Evolutionary conservation across 2,329 filamentous ascomycete species (phyloP).

Genomic region (Penicillium brevicompactum): DNA sequence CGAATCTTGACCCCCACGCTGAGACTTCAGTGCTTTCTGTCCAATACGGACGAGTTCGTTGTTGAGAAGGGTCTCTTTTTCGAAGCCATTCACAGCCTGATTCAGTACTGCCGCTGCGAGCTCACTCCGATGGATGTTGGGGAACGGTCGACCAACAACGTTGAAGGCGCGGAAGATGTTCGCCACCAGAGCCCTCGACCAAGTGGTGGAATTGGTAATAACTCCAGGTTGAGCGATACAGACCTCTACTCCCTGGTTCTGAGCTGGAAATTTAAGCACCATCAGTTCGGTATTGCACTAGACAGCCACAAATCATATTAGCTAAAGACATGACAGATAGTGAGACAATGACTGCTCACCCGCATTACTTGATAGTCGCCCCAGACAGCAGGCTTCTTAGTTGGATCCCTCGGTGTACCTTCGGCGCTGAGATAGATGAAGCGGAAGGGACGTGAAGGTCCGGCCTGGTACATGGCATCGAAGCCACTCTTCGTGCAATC

Average conservation of each 20-base stretch:
- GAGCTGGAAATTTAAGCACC: constrained; percentile 3
- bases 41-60: constrained; percentile 12
- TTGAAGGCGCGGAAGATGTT: background rate
- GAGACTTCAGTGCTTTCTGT: background rate
- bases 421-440: constrained; percentile 56
- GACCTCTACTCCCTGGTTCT: constrained; percentile 1
- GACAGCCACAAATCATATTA: background rate
- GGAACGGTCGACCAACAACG: constrained; percentile 1
- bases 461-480: constrained; percentile 38
- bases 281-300: constrained; percentile 14
- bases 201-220: constrained; percentile 6
- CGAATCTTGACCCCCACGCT: background rate
- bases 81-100: constrained; percentile 8
- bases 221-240: constrained; percentile 14
- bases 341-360: background rate
- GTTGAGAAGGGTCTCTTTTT: constrained; percentile 19
- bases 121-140: constrained; percentile 4
- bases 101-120: constrained; percentile 9
- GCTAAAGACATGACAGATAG: background rate
- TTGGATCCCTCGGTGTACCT: constrained; percentile 48
- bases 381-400: constrained; percentile 37
- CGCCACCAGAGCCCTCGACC: constrained; percentile 1
- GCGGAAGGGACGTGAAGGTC: constrained; percentile 38
- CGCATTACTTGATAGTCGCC: constrained; percentile 15
- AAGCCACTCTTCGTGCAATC: constrained; percentile 40